Conservation (phyloP, 1,284 basidiomycete species). For the Coniophora puteana region DNA sequence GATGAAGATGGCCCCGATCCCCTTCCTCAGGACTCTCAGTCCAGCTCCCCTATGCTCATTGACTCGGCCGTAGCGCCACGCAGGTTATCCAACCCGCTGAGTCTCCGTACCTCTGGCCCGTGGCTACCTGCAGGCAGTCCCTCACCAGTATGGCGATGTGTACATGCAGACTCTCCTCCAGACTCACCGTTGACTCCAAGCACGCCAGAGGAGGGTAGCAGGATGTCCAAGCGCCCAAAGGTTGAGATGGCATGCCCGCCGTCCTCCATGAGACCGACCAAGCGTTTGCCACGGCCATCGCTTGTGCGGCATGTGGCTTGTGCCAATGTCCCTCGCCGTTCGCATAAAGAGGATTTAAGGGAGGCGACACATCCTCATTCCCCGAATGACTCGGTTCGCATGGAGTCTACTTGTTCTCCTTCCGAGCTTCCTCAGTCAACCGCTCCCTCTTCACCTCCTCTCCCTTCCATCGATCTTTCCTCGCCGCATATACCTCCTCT, state of each 20-base stretch:
- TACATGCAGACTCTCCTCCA: slow-evolving; percentile 23
- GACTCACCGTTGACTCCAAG: slow-evolving; percentile 23
- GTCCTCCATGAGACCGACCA: slow-evolving; percentile 9
- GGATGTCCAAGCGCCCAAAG: slow-evolving; percentile 27
- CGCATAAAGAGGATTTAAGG: slow-evolving; percentile 14
- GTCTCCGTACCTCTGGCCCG: slow-evolving; percentile 25
- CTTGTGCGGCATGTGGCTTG: no score
- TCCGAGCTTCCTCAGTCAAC: slow-evolving; percentile 9
- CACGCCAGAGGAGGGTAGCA: slow-evolving; percentile 7
- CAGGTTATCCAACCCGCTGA: slow-evolving; percentile 18
- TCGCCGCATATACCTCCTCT: slow-evolving; percentile 64
- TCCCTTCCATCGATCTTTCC: slow-evolving; percentile 46
- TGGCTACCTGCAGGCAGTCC: slow-evolving; percentile 27
- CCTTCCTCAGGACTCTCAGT: slow-evolving; percentile 10
- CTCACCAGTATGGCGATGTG: slow-evolving; percentile 25
- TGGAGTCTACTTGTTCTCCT: slow-evolving; percentile 19
- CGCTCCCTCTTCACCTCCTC: slow-evolving; percentile 19
- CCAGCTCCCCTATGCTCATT: slow-evolving; percentile 18
- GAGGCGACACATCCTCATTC: not conserved
- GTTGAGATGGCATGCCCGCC: slow-evolving; percentile 20
- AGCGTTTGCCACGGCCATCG: no score
- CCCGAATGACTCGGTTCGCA: slow-evolving; percentile 13
- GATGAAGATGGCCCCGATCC: slow-evolving; percentile 24
- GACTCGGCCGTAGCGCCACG: slow-evolving; percentile 14
- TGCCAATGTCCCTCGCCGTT: slow-evolving; percentile 21